phyloP scores from a whole-genome alignment of 164 flowering plant genomes.

The Vitis riparia region DNA sequence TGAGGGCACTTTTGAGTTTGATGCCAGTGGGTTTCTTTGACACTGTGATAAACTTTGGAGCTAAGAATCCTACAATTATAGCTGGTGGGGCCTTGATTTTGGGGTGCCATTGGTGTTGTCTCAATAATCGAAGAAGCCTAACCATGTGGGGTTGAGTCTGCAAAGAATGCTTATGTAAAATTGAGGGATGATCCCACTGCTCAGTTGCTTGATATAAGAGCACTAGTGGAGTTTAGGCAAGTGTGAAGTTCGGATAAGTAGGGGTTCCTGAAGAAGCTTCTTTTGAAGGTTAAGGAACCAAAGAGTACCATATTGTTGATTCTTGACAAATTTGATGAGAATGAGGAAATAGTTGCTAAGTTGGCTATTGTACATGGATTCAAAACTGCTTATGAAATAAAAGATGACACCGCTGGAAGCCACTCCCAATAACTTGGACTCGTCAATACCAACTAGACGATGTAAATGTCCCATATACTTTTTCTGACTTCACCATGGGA shows the following conservation, averaged over 20 bases:
- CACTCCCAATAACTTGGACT: too few species aligned
- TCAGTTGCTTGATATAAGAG: constrained; percentile 86
- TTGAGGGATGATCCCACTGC: constrained; percentile 59
- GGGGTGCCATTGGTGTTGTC: constrained; percentile 69
- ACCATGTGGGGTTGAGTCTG: constrained; percentile 84
- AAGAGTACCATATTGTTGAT: constrained; percentile 82
- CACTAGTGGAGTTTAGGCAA: constrained; percentile 50
- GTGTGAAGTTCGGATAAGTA: constrained; percentile 81
- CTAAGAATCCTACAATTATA: constrained; percentile 60
- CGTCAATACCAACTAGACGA: too few species aligned
- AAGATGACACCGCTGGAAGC: too few species aligned
- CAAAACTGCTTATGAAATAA: too few species aligned
- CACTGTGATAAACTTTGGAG: constrained; percentile 37
- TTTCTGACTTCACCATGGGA: too few species aligned
- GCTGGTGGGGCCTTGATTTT: constrained; percentile 62
- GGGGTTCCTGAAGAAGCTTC: constrained; percentile 83
- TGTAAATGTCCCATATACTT: too few species aligned
- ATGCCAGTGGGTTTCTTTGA: constrained; percentile 45
- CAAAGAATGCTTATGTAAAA: constrained; percentile 71
- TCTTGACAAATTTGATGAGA: constrained; percentile 52
- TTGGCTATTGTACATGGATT: too few species aligned
- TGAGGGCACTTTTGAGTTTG: constrained; percentile 35
- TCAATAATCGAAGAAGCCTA: constrained; percentile 53
- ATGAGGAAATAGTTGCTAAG: too few species aligned
- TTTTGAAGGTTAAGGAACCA: constrained; percentile 85